Evolutionary conservation across 2,329 filamentous ascomycete genomes (phyloP).

Genomic region (Botrytis fragariae): DNA sequence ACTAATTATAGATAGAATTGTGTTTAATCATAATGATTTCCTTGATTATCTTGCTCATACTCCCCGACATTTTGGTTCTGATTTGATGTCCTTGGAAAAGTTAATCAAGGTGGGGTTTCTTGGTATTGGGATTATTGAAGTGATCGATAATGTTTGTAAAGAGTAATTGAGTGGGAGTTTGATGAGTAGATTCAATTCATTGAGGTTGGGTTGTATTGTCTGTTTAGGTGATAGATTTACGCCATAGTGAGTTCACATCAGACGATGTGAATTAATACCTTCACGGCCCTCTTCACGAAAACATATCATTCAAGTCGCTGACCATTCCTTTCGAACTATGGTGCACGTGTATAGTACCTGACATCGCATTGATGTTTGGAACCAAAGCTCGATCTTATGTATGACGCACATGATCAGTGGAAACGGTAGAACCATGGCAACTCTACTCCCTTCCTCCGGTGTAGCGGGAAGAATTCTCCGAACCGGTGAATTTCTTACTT

Average conservation of each 20-base stretch:
- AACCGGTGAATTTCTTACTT: neutral
- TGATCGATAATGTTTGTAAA: neutral
- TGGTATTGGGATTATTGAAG: neutral
- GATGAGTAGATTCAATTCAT: neutral
- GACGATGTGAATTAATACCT: neutral
- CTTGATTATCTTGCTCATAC: neutral
- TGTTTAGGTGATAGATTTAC: neutral
- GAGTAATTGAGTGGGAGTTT: rapidly evolving
- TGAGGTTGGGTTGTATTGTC: neutral
- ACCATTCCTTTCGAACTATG: neutral
- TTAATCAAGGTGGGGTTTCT: neutral
- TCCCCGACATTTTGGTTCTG: neutral
- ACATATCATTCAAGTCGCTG: neutral
- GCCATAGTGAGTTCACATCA: neutral
- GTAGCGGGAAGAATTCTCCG: neutral
- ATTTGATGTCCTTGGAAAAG: neutral
- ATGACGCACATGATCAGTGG: neutral
- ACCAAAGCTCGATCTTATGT: neutral
- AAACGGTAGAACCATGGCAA: neutral
- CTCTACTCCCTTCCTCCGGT: neutral
- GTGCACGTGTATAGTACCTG: neutral
- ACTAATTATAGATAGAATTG: no score
- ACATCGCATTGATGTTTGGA: neutral
- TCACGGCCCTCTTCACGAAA: neutral
- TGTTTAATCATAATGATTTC: no score